These are phyloP conservation scores for Whalleya microplaca DNA, from an alignment of 2,329 filamentous ascomycete genomes.

Conservation along the genomic window DNA sequence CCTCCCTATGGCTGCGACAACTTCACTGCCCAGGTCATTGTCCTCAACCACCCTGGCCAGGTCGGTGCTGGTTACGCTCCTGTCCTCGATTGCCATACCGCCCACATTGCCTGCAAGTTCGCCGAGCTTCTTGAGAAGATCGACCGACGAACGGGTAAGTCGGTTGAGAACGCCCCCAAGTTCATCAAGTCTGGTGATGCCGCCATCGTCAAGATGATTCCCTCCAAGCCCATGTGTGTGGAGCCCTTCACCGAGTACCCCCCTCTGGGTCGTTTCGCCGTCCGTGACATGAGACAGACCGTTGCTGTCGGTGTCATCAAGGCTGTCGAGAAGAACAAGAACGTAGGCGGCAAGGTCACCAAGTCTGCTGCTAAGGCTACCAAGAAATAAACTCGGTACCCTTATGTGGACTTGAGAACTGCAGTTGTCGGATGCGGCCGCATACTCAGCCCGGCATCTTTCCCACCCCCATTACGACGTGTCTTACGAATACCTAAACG, in stretches of 20 bases:
- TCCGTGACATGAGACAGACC: slow-evolving; percentile 96
- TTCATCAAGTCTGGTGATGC: slow-evolving; percentile 99
- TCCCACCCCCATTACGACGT: slow-evolving; percentile 25
- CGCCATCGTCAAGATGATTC: slow-evolving; percentile 99
- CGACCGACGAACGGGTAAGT: slow-evolving; percentile 99
- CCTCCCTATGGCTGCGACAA: slow-evolving; percentile 85
- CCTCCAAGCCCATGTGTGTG: slow-evolving; percentile 99
- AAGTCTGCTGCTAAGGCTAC: slow-evolving; percentile 73
- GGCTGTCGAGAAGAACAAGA: slow-evolving; percentile 70
- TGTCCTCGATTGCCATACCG: slow-evolving; percentile 99
- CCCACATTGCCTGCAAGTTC: slow-evolving; percentile 99
- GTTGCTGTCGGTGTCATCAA: slow-evolving; percentile 96
- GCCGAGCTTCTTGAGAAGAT: slow-evolving; percentile 99
- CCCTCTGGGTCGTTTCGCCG: slow-evolving; percentile 98
- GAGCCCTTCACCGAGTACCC: slow-evolving; percentile 99
- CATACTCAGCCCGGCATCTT: slow-evolving; percentile 11
- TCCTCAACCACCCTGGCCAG: slow-evolving; percentile 99
- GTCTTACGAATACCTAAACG: slow-evolving; percentile 36
- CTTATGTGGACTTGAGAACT: slow-evolving; percentile 1
- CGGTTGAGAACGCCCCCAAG: slow-evolving; percentile 88
- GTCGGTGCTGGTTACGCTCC: slow-evolving; percentile 98
- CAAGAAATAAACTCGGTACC: slow-evolving; percentile 66
- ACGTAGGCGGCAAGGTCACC: slow-evolving; percentile 69
- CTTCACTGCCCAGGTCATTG: slow-evolving; percentile 99
- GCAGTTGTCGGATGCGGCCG: slow-evolving; percentile 8